Conservation (phyloP, 2,329 filamentous ascomycete genomes). For the Penicillium sp. region DNA sequence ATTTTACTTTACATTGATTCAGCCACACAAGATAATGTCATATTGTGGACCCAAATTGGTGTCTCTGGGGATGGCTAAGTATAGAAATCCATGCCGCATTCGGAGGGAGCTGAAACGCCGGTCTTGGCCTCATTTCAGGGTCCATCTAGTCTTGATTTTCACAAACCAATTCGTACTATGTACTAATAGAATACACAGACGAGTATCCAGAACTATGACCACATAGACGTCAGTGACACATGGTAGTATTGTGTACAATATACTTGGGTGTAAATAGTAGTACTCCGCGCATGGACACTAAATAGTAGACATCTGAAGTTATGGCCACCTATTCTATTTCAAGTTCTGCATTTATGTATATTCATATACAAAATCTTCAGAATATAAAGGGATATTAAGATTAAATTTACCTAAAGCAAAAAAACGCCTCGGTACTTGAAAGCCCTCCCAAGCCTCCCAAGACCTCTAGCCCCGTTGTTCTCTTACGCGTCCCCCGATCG, state of each 20-base stretch:
- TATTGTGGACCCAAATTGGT: neutral
- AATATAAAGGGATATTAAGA: neutral
- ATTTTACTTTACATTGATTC: neutral
- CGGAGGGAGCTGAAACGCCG: constrained; percentile 3
- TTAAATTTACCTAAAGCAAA: neutral
- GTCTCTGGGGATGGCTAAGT: constrained; percentile 6
- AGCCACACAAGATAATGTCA: neutral
- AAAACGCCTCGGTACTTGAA: neutral
- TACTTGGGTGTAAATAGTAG: neutral
- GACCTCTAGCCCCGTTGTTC: constrained; percentile 14
- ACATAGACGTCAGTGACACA: neutral
- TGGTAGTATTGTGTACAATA: neutral
- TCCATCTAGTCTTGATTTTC: neutral
- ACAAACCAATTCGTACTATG: neutral
- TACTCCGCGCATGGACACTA: no score
- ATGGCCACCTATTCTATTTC: neutral
- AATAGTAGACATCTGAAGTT: neutral
- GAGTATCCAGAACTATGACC: neutral
- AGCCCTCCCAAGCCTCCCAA: neutral
- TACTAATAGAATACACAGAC: neutral
- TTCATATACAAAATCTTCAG: neutral
- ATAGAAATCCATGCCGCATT: constrained; percentile 7
- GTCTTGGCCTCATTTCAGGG: constrained; percentile 5
- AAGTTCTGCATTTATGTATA: neutral
- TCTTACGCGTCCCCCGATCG: constrained; percentile 28